Percentiles rank a stretch among this genome's conserved stretches.
Evolutionary conservation across 768 basidiomycete species (phyloP).

Genomic region (Panellus pusillus): DNA sequence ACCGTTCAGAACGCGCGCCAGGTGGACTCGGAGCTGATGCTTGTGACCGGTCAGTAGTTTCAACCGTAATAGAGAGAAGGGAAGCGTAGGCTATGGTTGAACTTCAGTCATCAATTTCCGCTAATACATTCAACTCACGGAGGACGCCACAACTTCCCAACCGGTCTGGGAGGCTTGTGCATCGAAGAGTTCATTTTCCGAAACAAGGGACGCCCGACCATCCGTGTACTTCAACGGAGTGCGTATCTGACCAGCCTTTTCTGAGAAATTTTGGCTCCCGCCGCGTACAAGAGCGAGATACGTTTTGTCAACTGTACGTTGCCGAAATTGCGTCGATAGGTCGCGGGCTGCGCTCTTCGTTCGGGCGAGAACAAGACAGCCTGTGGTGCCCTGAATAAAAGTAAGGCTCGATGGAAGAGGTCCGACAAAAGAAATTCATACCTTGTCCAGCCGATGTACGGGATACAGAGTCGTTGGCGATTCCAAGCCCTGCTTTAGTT

Average conservation of each 20-base stretch:
- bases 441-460: slow-evolving; percentile 72
- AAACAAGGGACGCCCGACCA: slow-evolving; percentile 45
- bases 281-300: slow-evolving; percentile 68
- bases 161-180: slow-evolving; percentile 43
- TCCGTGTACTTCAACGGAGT: slow-evolving; percentile 41
- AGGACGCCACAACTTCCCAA: slow-evolving; percentile 61
- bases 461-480: slow-evolving; percentile 41
- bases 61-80: slow-evolving; percentile 58
- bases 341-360: slow-evolving; percentile 42
- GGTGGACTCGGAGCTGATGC: slow-evolving; percentile 70
- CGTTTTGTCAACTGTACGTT: slow-evolving; percentile 49
- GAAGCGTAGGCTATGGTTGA: slow-evolving; percentile 36
- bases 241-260: slow-evolving; percentile 41
- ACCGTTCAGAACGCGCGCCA: slow-evolving; percentile 48
- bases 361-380: slow-evolving; percentile 57
- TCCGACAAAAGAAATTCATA: slow-evolving; percentile 22
- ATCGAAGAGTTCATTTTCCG: slow-evolving; percentile 1
- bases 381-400: slow-evolving; percentile 55
- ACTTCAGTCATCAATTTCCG: slow-evolving; percentile 15
- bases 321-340: slow-evolving; percentile 56
- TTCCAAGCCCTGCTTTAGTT: slow-evolving; percentile 32
- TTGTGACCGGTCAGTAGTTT: slow-evolving; percentile 62
- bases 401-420: neutral
- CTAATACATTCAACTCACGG: slow-evolving; percentile 41
- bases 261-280: slow-evolving; percentile 44